These are phyloP conservation scores for Lentinula detonsa DNA, from an alignment of 768 basidiomycete genomes.

Conservation along the genomic window DNA sequence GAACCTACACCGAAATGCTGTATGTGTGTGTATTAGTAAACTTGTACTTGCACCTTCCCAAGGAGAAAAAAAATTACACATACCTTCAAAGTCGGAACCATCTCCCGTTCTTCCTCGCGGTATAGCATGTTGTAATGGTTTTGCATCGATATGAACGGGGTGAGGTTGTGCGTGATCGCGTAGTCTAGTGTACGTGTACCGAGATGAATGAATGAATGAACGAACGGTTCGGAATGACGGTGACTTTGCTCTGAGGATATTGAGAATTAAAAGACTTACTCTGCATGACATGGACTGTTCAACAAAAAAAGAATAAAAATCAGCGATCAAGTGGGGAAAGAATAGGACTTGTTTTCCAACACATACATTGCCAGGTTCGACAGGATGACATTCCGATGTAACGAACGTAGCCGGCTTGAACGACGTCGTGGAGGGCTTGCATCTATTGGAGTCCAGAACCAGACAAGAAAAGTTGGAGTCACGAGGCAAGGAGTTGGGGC, in stretches of 20 bases:
- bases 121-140: constrained; percentile 53
- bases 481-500: neutral
- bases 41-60: neutral
- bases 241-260: no score
- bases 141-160: constrained; percentile 61
- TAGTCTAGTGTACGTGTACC: constrained; percentile 23
- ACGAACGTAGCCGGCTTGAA: constrained; percentile 40
- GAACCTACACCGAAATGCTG: constrained; percentile 36
- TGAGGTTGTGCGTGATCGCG: constrained; percentile 35
- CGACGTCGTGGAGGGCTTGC: constrained; percentile 46
- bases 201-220: neutral
- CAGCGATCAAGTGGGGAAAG: no score
- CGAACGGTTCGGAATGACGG: no score
- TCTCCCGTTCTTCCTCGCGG: constrained; percentile 56
- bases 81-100: constrained; percentile 40
- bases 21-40: neutral
- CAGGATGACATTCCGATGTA: constrained; percentile 31
- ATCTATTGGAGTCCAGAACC: constrained; percentile 25
- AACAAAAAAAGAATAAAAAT: neutral
- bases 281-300: constrained; percentile 7
- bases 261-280: neutral
- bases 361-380: constrained; percentile 30
- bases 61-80: neutral
- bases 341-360: no score
- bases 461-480: neutral